A percentile compares a stretch with the other conserved stretches of the same genome.
These are phyloP conservation scores for Panus rudis DNA, from an alignment of 768 basidiomycete genomes.

Conservation along the genomic window DNA sequence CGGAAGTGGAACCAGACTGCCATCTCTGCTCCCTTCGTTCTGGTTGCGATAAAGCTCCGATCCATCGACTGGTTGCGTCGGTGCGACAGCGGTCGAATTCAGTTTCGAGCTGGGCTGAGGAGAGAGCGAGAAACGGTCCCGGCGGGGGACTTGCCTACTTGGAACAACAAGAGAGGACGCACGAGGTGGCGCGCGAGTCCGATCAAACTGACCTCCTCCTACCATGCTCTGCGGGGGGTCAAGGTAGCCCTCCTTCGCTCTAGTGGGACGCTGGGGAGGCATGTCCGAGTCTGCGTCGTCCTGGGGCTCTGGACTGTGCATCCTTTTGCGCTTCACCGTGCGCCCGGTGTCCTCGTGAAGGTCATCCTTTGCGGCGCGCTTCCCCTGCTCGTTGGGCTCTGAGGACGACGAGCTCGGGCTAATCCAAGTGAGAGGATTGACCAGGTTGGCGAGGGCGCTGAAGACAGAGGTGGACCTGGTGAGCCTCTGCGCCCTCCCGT, in stretches of 20 bases:
- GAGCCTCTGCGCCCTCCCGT: conserved; percentile 14
- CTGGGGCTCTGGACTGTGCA: conserved; percentile 18
- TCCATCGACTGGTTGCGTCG: conserved; percentile 77
- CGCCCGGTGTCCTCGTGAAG: conserved; percentile 15
- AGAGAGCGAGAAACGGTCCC: conserved; percentile 10
- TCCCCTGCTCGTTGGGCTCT: conserved; percentile 20
- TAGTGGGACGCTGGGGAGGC: background rate
- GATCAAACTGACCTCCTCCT: too few relatives aligned
- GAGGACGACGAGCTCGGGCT: too few relatives aligned
- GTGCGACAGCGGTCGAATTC: conserved; percentile 23
- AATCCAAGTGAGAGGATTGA: conserved; percentile 28
- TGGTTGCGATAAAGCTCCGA: too few relatives aligned
- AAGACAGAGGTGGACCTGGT: conserved; percentile 24
- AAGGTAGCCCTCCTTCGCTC: conserved; percentile 21
- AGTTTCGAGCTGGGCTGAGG: conserved; percentile 9
- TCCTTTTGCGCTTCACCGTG: conserved; percentile 24
- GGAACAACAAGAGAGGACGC: conserved; percentile 12
- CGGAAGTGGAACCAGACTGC: too few relatives aligned
- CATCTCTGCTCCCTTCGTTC: conserved; percentile 14
- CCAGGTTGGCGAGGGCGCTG: conserved; percentile 26
- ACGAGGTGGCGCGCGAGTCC: conserved; percentile 7
- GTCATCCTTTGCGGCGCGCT: conserved; percentile 20
- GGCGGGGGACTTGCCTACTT: conserved; percentile 10
- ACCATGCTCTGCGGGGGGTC: conserved; percentile 25
- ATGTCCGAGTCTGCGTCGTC: conserved; percentile 3